These are phyloP conservation scores for Leccinum pseudoinsigne DNA, from an alignment of 1,284 basidiomycete genomes.

Conservation along the genomic window DNA sequence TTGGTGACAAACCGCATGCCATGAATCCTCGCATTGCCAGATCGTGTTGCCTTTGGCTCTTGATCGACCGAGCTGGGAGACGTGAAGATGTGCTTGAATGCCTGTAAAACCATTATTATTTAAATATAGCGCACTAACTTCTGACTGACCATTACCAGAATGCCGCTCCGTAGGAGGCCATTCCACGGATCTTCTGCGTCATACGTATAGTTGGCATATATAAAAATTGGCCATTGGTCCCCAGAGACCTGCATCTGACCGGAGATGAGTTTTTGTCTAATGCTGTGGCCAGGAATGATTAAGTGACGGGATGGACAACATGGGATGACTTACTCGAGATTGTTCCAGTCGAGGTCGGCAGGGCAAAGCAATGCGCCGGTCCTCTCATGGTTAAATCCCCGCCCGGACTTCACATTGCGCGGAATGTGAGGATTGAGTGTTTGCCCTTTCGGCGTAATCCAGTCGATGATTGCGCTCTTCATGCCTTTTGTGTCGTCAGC, in stretches of 20 bases:
- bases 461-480: not conserved
- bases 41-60: no score
- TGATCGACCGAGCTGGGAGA: no score
- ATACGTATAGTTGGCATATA: not conserved
- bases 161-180: not conserved
- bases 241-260: not conserved
- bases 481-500: not conserved
- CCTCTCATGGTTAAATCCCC: not conserved
- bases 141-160: not conserved
- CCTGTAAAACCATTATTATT: no score
- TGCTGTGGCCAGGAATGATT: not conserved
- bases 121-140: no score
- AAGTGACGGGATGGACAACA: no score
- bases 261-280: not conserved
- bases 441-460: not conserved
- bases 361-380: not conserved
- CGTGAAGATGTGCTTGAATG: no score
- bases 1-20: no score
- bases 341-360: not conserved
- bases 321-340: not conserved
- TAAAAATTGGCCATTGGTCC: constrained; percentile 1
- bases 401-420: not conserved
- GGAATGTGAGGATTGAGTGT: not conserved
- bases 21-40: no score
- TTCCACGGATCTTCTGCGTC: not conserved